Conservation (phyloP, 139 green algal species). For the Chlorella vulgaris region DNA sequence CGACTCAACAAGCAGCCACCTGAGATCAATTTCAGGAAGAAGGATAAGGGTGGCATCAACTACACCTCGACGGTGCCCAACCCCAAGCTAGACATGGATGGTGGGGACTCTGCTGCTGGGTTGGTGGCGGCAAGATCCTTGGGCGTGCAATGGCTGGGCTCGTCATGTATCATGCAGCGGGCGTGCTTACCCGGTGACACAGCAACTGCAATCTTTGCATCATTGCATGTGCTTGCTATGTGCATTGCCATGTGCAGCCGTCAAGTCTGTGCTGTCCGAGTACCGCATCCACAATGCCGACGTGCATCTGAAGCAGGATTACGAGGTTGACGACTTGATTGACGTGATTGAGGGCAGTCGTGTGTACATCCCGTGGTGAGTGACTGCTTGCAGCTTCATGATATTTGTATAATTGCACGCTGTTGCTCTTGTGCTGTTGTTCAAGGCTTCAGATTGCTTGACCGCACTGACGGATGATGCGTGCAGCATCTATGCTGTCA, state of each 20-base stretch:
- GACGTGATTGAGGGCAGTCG: slow-evolving; percentile 97
- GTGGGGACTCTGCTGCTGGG: slow-evolving; percentile 8
- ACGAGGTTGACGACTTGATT: slow-evolving; percentile 93
- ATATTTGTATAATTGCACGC: too few species aligned
- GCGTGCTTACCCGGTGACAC: too few species aligned
- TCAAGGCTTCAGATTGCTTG: background rate
- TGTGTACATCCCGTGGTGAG: slow-evolving; percentile 87
- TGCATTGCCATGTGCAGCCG: slow-evolving; percentile 44
- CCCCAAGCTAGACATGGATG: slow-evolving; percentile 87
- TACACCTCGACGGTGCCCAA: slow-evolving; percentile 62
- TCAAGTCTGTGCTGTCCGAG: slow-evolving; percentile 86
- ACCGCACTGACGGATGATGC: too few species aligned
- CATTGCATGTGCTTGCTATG: background rate
- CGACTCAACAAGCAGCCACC: slow-evolving; percentile 97
- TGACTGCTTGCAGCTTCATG: background rate
- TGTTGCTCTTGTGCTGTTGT: background rate
- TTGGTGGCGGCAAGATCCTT: too few species aligned
- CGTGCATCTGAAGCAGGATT: slow-evolving; percentile 80
- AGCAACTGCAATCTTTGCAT: too few species aligned
- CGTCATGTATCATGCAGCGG: too few species aligned
- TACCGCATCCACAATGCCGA: slow-evolving; percentile 97
- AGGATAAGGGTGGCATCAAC: slow-evolving; percentile 95
- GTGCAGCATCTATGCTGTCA: slow-evolving; percentile 91
- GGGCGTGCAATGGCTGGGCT: too few species aligned
- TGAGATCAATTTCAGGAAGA: slow-evolving; percentile 90